phyloP scores from a whole-genome alignment of 495 filamentous ascomycete species.

The Beverwykella pulmonaria region DNA sequence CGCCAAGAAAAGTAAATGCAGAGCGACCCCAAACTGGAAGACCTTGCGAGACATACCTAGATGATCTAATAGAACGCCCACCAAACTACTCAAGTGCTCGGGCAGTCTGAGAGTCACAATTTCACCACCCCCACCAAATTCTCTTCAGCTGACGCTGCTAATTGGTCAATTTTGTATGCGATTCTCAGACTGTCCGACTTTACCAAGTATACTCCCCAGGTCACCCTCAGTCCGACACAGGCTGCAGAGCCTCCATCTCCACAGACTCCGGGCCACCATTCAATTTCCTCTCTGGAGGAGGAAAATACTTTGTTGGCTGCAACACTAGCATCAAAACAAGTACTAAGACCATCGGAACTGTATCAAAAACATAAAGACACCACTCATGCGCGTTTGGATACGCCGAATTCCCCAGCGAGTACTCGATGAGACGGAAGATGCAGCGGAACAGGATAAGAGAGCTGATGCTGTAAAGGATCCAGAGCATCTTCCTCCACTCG shows the following conservation, averaged over 20 bases:
- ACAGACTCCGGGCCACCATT: neutral
- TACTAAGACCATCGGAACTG: conserved; percentile 40
- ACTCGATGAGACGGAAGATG: conserved; percentile 31
- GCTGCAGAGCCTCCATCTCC: too few relatives aligned
- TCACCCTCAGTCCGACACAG: too few relatives aligned
- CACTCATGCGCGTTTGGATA: conserved; percentile 41
- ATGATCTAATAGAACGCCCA: neutral
- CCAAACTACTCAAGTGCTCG: too few relatives aligned
- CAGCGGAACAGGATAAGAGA: conserved; percentile 26
- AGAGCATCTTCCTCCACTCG: conserved; percentile 53
- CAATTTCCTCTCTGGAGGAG: neutral
- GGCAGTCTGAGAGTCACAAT: too few relatives aligned
- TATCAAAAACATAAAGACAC: conserved; percentile 42
- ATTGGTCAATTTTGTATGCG: too few relatives aligned
- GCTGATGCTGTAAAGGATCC: conserved; percentile 29
- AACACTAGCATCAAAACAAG: conserved; percentile 31
- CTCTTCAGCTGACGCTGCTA: too few relatives aligned
- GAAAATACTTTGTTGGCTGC: conserved; percentile 29
- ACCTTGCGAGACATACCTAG: neutral
- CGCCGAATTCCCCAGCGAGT: conserved; percentile 28
- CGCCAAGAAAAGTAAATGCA: neutral
- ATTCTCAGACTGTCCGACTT: too few relatives aligned
- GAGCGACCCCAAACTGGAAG: neutral
- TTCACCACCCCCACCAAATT: too few relatives aligned
- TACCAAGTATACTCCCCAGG: too few relatives aligned